Percentiles rank a stretch among this genome's conserved stretches.
Evolutionary conservation across 2,329 filamentous ascomycete genomes (phyloP).

Genomic region (Colletotrichum phormii): DNA sequence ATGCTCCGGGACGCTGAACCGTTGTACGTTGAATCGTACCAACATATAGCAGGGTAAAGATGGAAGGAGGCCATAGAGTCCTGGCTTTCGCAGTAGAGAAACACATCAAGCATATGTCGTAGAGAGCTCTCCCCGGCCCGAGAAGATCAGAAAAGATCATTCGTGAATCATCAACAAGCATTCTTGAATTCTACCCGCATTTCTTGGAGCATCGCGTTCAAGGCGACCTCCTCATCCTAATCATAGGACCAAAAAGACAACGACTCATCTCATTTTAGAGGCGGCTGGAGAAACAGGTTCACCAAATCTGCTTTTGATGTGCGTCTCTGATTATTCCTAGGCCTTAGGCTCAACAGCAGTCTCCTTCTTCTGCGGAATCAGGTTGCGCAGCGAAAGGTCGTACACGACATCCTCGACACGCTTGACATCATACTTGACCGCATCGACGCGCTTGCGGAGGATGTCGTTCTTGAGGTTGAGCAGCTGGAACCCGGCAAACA

Average conservation of each 20-base stretch:
- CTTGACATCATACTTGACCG: slow-evolving; percentile 97
- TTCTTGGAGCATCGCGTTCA: background rate
- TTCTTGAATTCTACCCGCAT: background rate
- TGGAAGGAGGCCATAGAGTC: no score
- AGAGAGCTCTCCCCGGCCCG: no score
- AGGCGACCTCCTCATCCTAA: no score
- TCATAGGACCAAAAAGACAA: background rate
- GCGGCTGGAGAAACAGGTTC: background rate
- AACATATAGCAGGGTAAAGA: background rate
- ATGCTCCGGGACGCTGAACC: background rate
- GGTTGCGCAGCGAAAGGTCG: slow-evolving; percentile 87
- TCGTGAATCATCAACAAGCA: background rate
- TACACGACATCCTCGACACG: slow-evolving; percentile 99
- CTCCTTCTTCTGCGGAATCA: slow-evolving; percentile 65
- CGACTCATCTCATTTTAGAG: background rate
- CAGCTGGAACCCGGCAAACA: slow-evolving; percentile 96
- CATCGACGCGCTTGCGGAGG: slow-evolving; percentile 87
- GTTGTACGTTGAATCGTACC: background rate
- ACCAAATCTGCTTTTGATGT: no score
- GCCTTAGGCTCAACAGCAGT: background rate
- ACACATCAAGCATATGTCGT: background rate
- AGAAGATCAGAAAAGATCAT: fast-evolving
- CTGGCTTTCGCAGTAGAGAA: background rate
- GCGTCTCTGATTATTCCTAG: background rate
- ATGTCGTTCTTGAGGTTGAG: slow-evolving; percentile 98